Evolutionary conservation across 495 filamentous ascomycete genomes (phyloP).

Genomic region (Peziza echinospora): DNA sequence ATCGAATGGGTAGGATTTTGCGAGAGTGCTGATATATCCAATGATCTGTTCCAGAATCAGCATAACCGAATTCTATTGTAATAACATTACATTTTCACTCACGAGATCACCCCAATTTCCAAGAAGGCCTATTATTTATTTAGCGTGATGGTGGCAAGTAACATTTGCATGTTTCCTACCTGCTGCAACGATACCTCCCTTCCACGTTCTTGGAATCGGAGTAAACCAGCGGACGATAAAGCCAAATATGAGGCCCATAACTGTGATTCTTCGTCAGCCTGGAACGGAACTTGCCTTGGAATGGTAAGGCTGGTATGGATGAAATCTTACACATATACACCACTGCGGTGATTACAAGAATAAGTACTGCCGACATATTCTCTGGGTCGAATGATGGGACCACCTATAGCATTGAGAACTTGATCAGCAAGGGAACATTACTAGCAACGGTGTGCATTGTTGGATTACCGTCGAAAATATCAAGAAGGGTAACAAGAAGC

Average conservation of each 20-base stretch:
- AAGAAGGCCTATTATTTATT: conserved; percentile 11
- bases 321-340: conserved; percentile 5
- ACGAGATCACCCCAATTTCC: conserved; percentile 17
- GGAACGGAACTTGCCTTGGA: too few relatives aligned
- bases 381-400: conserved; percentile 14
- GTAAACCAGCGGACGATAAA: conserved; percentile 15
- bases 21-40: conserved; percentile 14
- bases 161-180: conserved; percentile 6
- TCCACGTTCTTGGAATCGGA: conserved; percentile 15
- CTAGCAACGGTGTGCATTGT: neutral
- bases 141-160: neutral
- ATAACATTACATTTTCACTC: conserved; percentile 5
- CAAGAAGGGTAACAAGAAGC: conserved; percentile 13
- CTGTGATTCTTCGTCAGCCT: conserved; percentile 5
- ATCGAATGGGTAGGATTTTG: conserved; percentile 15
- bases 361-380: conserved; percentile 15
- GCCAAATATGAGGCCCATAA: conserved; percentile 14
- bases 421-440: neutral
- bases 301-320: too few relatives aligned
- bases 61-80: neutral
- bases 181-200: conserved; percentile 15
- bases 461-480: conserved; percentile 15
- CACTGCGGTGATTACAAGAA: conserved; percentile 9
- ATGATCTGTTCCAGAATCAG: conserved; percentile 8
- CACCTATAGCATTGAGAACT: conserved; percentile 2